Base-by-base conservation (phyloP, 2,329 filamentous ascomycete species). In the Rhexocercosporidium sp. region DNA sequence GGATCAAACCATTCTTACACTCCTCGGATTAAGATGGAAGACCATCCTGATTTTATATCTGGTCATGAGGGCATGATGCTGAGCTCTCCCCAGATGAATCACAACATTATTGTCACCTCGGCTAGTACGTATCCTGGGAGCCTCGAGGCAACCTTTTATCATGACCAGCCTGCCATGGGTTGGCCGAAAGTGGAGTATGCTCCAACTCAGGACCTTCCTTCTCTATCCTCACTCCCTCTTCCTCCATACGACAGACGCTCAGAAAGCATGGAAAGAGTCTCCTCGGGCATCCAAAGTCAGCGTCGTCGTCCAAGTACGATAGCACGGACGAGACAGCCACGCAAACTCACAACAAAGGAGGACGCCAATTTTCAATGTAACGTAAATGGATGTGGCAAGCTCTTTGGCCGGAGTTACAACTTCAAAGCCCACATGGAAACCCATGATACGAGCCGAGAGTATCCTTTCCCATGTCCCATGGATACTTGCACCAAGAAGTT, bases 351-450 rank as follows among this genome's bases (percentile, higher is more conserved):
- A 1, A 88, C 89, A 20, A 86, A 85, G 66, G 90, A 90, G 70
- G 90, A 92, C 72, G 91, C 90, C 64, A 92, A 89, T 72, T 91
- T 88, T 78, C 84, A 86, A 70, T 97, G 94, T 76, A 82, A 84
- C 64, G 82, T 88, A 41, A 84, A 88, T 66, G 83, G 89, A 1
- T 97, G 94, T 75, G 89, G 90, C 7, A 92, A 91, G 77, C 85
- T 90, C 18, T 97, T 97, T 77, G 92, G 92, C 71, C 85, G 94
- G 69, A 90, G 88, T 74, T 96, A 95, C 81, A 97, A 97, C 79
- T 93, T 90, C 81, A 94, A 92, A 75, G 91, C 93, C 34, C 94
- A 97, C 77, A 86, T 94, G 84, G 90, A 94, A 75, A 94, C 90
- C 0, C 94, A 97, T 76, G 89, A 96, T 75, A 88, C 92, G 16